phyloP scores from a whole-genome alignment of 2,329 filamentous ascomycete genomes.

The Parastagonospora nodorum region DNA sequence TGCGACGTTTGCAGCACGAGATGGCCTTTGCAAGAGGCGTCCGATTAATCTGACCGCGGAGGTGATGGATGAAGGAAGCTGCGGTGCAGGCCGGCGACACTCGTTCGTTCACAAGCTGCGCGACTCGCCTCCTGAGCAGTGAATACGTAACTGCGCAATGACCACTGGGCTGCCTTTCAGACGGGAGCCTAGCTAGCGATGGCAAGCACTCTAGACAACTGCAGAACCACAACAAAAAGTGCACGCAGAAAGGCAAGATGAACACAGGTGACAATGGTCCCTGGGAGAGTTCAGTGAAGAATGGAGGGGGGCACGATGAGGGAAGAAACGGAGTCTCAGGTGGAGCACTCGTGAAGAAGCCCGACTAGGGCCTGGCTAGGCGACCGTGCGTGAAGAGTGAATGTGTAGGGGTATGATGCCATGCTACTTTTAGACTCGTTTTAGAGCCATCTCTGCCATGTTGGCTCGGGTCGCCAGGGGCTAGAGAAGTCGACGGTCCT shows the following conservation, averaged over 20 bases:
- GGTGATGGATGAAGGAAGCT: constrained; percentile 10
- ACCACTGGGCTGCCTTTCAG: constrained; percentile 24
- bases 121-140: constrained; percentile 38
- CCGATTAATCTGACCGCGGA: constrained; percentile 19
- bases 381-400: constrained; percentile 40
- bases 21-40: constrained; percentile 7
- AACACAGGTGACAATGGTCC: constrained; percentile 20
- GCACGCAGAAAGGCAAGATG: constrained; percentile 15
- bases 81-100: constrained; percentile 23
- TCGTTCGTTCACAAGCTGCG: constrained; percentile 18
- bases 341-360: constrained; percentile 39
- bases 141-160: constrained; percentile 34
- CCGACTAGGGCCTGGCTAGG: constrained; percentile 34
- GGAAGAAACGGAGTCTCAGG: constrained; percentile 32
- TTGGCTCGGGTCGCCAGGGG: constrained; percentile 29
- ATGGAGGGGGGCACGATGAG: constrained; percentile 28
- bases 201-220: constrained; percentile 19
- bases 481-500: constrained; percentile 18
- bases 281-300: constrained; percentile 28
- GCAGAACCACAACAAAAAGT: constrained; percentile 19
- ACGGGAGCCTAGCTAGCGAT: constrained; percentile 11
- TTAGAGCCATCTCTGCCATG: constrained; percentile 22
- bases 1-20: constrained; percentile 29
- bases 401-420: constrained; percentile 41
- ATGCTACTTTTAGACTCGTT: constrained; percentile 40